Evolutionary conservation across 2,329 filamentous ascomycete species (phyloP), one percentile per base, ranked within the genome.

Genomic region (Aspergillus sp.): DNA sequence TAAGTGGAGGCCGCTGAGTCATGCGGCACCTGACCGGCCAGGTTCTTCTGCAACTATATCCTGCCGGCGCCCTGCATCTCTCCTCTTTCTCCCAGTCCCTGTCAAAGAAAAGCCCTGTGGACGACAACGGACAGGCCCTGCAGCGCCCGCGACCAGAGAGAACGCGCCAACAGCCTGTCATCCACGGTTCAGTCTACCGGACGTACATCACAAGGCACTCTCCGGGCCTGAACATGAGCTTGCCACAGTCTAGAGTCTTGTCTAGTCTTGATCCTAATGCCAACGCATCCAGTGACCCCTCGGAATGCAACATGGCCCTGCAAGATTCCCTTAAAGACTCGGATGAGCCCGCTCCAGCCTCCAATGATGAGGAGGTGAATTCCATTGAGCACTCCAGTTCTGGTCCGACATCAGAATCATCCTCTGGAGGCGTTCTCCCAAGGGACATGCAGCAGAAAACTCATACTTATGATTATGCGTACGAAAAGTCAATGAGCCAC

Each of bases 401-500:
- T 22, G 19, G 10, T 22, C 19, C 19, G 6, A 22, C 6, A 5
- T 22, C 15, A 15, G 30, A 28, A 26, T 26, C 40, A 13, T 29
- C 34, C 13, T 15, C 38, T 3, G 38, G 41, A 10, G 48, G 51
- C 15, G 49, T 63, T 20, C 50, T 63, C 14, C 51, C 59, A 24
- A 51, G 61, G 42, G 63, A 64, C 39, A 52, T 50, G 25, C 70
- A 75, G 52, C 64, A 69, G 36, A 80, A 80, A 55, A 94, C 86
- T 6, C 84, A 88, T 13, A 93, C 86, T 55, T 95, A 93, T 63
- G 88, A 95, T 60, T 86, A 89, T 51, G 81, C 89, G 32, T 83
- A 85, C 33, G 91, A 98, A 61, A 93, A 91, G 51, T 84, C 89
- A 52, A 82, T 94, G 78, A 93, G 82, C 52, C 86, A 94, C 58